A percentile compares a stretch with the other conserved stretches of the same genome.
phyloP scores from a whole-genome alignment of 208 protist species.

The Wallacemonas sp. region DNA sequence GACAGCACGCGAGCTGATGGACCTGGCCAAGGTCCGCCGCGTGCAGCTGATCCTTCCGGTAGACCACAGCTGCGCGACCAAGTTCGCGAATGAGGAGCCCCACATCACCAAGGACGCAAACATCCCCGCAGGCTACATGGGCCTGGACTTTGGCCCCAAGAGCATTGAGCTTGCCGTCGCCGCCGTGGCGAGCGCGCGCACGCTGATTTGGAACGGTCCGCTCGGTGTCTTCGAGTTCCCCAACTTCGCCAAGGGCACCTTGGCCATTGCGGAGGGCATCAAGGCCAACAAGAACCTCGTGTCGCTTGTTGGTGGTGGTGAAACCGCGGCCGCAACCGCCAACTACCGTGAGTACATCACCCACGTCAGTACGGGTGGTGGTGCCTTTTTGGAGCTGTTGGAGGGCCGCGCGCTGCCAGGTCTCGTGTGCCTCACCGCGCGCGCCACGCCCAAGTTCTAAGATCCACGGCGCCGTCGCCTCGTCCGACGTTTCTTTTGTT shows the following conservation, averaged over 20 bases:
- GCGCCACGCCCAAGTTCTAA: constrained; percentile 75
- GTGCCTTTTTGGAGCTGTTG: constrained; percentile 99
- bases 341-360: constrained; percentile 88
- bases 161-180: constrained; percentile 71
- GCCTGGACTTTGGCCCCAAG: constrained; percentile 97
- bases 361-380: constrained; percentile 99
- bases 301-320: constrained; percentile 97
- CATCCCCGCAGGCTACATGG: constrained; percentile 92
- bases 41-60: constrained; percentile 98
- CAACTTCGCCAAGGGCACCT: constrained; percentile 93
- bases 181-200: constrained; percentile 84
- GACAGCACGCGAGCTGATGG: constrained; percentile 72
- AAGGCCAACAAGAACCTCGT: constrained; percentile 72
- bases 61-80: constrained; percentile 96
- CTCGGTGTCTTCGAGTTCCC: constrained; percentile 99
- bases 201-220: constrained; percentile 98
- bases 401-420: constrained; percentile 97
- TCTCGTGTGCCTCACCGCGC: constrained; percentile 89
- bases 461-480: not conserved
- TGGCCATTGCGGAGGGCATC: constrained; percentile 76
- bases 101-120: constrained; percentile 73
- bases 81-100: constrained; percentile 88
- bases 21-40: constrained; percentile 87
- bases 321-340: constrained; percentile 96
- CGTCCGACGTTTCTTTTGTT: not conserved